These are phyloP conservation scores for Lecanicillium sp. DNA, from an alignment of 2,329 filamentous ascomycete species.

Conservation along the genomic window DNA sequence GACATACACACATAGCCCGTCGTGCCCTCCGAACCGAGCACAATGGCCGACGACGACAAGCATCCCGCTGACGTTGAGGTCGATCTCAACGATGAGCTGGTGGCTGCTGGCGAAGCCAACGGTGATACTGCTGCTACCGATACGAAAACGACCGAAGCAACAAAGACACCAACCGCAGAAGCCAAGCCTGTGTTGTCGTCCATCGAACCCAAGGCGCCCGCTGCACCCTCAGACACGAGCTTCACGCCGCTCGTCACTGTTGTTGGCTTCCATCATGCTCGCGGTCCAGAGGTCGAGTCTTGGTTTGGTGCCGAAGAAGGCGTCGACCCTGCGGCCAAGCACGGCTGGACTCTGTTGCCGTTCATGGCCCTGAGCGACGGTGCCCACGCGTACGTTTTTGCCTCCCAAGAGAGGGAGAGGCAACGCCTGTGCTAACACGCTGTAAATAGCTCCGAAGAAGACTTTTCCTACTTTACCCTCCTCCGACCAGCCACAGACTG, in stretches of 20 bases:
- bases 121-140: background rate
- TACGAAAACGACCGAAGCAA: background rate
- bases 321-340: constrained; percentile 69
- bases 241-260: constrained; percentile 68
- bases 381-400: constrained; percentile 71
- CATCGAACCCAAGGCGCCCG: constrained; percentile 21
- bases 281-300: constrained; percentile 85
- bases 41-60: no score
- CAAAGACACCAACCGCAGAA: constrained; percentile 2
- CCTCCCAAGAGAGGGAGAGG: no score
- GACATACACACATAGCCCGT: no score
- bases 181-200: constrained; percentile 23
- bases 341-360: constrained; percentile 84
- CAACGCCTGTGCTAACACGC: background rate
- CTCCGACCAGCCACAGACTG: constrained; percentile 51
- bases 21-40: no score
- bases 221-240: constrained; percentile 22
- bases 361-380: constrained; percentile 98
- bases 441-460: constrained; percentile 65
- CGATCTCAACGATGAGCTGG: no score
- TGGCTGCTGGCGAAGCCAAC: background rate
- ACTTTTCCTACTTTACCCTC: constrained; percentile 98
- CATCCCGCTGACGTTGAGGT: no score
- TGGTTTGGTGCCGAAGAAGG: constrained; percentile 77
- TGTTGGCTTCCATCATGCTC: constrained; percentile 77